Evolutionary conservation across 257 asterid genomes (phyloP), one percentile per base, ranked within the genome.

Genomic region (Solanum arcanum): DNA sequence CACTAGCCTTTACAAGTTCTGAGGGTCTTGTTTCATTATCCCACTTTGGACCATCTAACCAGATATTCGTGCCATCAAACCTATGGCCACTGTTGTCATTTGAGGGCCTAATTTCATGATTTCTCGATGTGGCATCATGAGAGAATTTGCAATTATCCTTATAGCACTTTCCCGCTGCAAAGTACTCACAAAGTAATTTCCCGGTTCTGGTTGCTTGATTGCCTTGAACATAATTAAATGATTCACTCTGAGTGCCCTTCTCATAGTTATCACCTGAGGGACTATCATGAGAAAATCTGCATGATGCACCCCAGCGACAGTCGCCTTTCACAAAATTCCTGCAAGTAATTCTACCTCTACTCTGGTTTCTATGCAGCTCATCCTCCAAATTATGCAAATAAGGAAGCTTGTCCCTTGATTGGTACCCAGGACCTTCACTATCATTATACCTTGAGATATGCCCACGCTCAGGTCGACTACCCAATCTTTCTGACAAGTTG

Each of bases 241-340:
- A 89, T 59, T 90, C 75, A 86, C 90, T 86, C 88, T 93, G 90
- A 86, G 75, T 74, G 56, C 91, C 89, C 86, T 85, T 90, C 85
- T 87, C 92, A 88, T 83, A 87, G 87, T 85, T 88, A 66, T 92
- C 94, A 87, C 90, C 90, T 64, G 94, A 87, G 86, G 90, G 90
- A 66, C 80, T 85, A 88, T 90, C 91, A 89, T 96, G 99, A 82
- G 98, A 93, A 90, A 91, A 96, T 92, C 92, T 90, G 93, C 99
- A 96, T 21, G 90, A 47, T 87, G 95, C 96, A 83, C 95, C 99
- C 98, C 94, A 94, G 60, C 93, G 92, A 83, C 98, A 95, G 33
- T 83, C 92, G 49, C 98, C 98, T 90, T 88, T 94, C 76, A 91
- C 35, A 74, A 94, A 92, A 84, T 94, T 92, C 91, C 88, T 93